Conservation (phyloP, 768 basidiomycete genomes). For the Hypholoma sublateritium region DNA sequence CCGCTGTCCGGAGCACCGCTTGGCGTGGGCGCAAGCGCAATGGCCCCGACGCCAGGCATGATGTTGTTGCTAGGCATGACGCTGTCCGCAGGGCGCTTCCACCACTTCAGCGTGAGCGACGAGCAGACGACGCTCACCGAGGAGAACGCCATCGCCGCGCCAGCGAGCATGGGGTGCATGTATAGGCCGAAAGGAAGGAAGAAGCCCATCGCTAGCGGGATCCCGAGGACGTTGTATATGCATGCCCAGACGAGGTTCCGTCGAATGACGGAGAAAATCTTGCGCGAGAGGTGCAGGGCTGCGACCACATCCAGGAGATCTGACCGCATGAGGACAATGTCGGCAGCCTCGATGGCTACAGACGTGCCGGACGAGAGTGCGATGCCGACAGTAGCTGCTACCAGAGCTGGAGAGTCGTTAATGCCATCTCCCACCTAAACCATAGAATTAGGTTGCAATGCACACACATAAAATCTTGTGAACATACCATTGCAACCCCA, state of each 20-base stretch:
- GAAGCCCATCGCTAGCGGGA: conserved; percentile 97
- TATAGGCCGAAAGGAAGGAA: conserved; percentile 90
- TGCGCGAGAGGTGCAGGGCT: conserved; percentile 84
- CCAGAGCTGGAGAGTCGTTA: conserved; percentile 97
- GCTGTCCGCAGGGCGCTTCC: conserved; percentile 70
- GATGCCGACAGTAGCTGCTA: conserved; percentile 94
- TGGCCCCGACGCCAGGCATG: conserved; percentile 62
- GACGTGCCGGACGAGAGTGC: conserved; percentile 96
- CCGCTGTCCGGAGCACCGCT: conserved; percentile 33
- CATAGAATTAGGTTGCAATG: conserved; percentile 2
- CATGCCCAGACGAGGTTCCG: conserved; percentile 97
- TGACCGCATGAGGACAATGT: conserved; percentile 96
- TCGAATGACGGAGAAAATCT: conserved; percentile 87
- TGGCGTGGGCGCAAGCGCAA: conserved; percentile 22
- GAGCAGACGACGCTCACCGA: conserved; percentile 94
- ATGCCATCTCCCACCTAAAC: conserved; percentile 94
- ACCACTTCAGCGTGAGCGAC: conserved; percentile 83
- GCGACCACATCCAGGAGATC: conserved; percentile 98
- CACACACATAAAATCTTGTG: neutral
- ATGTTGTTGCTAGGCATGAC: conserved; percentile 73
- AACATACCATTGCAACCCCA: conserved; percentile 87
- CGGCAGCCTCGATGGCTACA: conserved; percentile 97
- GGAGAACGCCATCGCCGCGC: conserved; percentile 98
- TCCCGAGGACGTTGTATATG: conserved; percentile 88
- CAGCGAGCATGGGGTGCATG: conserved; percentile 97